phyloP scores from a whole-genome alignment of 768 basidiomycete genomes.

The Hysterangium stoloniferum region DNA sequence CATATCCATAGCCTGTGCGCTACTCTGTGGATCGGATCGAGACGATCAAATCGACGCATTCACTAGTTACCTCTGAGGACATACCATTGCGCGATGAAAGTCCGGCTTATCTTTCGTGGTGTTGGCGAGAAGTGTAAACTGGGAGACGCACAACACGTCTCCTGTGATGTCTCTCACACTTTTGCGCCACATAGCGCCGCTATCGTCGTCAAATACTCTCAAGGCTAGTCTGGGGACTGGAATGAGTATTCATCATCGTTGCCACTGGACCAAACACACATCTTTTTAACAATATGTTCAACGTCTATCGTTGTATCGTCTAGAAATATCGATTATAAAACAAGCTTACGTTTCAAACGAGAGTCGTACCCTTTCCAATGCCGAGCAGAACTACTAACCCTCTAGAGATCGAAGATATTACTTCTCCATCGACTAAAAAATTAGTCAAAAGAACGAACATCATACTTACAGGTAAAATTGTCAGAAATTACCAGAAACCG shows the following conservation, averaged over 20 bases:
- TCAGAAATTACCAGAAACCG: conserved; percentile 57
- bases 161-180: conserved; percentile 84
- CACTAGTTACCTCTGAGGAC: conserved; percentile 16
- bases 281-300: conserved; percentile 69
- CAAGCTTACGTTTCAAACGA: conserved; percentile 7
- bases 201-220: conserved; percentile 61
- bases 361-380: conserved; percentile 64
- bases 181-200: conserved; percentile 74
- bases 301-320: conserved; percentile 79
- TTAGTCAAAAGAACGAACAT: not conserved
- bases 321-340: conserved; percentile 22
- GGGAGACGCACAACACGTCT: conserved; percentile 90
- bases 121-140: conserved; percentile 86
- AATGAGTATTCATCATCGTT: conserved; percentile 7
- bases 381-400: conserved; percentile 91
- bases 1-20: conserved; percentile 56
- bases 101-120: conserved; percentile 89
- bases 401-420: conserved; percentile 73
- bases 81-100: conserved; percentile 89
- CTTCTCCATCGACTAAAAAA: conserved; percentile 69
- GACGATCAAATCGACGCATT: not conserved
- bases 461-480: not conserved
- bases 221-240: conserved; percentile 48
- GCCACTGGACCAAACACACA: conserved; percentile 39
- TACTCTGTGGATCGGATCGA: conserved; percentile 34